Evolutionary conservation across 176 grass and related monocot genomes (phyloP).

Genomic region (Musa schizocarpa): DNA sequence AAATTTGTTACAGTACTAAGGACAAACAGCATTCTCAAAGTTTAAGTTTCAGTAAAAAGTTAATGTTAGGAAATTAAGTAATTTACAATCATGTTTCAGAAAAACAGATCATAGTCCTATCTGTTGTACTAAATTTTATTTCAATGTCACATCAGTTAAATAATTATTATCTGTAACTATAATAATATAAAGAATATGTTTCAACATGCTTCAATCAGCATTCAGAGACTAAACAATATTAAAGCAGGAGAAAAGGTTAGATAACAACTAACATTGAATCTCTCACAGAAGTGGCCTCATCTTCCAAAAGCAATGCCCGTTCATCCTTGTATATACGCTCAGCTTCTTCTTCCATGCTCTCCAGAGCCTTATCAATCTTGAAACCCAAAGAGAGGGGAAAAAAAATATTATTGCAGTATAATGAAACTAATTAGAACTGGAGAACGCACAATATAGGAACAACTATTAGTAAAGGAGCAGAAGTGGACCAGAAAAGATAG

Average conservation of each 20-base stretch:
- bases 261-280: conserved; percentile 71
- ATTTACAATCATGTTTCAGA: neutral
- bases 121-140: neutral
- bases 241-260: neutral
- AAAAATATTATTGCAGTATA: neutral
- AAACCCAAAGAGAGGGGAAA: neutral
- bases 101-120: too few species aligned
- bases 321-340: conserved; percentile 87
- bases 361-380: conserved; percentile 86
- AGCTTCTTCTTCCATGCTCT: conserved; percentile 96
- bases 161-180: too few species aligned
- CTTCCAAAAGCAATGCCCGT: conserved; percentile 69
- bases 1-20: neutral
- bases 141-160: too few species aligned
- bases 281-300: conserved; percentile 72
- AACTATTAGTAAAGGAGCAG: too few species aligned
- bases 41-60: neutral
- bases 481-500: neutral
- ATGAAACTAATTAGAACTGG: neutral
- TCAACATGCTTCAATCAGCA: too few species aligned
- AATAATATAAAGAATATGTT: too few species aligned
- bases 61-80: neutral
- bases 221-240: neutral
- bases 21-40: neutral
- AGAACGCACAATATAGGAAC: too few species aligned